phyloP scores from a whole-genome alignment of 495 filamentous ascomycete genomes.

The Hypoxylon intermedium region DNA sequence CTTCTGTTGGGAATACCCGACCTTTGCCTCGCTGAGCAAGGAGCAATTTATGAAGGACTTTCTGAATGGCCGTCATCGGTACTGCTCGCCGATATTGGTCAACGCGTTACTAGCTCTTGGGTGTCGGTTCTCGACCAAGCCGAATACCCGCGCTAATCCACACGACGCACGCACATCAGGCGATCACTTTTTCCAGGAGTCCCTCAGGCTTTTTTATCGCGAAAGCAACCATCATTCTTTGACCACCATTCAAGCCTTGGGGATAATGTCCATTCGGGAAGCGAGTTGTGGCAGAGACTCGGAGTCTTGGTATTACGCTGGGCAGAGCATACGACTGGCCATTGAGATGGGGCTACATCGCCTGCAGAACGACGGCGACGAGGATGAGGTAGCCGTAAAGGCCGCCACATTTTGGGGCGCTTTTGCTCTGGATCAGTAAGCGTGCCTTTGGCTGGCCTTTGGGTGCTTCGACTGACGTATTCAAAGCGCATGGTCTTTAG shows the following conservation, averaged over 20 bases:
- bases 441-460: constrained; percentile 7
- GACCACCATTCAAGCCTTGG: constrained; percentile 80
- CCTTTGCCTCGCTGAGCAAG: constrained; percentile 73
- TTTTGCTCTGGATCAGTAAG: constrained; percentile 74
- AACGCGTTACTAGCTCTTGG: constrained; percentile 77
- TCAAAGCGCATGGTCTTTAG: constrained; percentile 67
- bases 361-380: constrained; percentile 49
- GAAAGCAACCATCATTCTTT: constrained; percentile 65
- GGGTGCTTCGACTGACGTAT: constrained; percentile 36
- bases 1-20: constrained; percentile 84
- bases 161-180: constrained; percentile 69
- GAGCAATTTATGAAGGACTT: constrained; percentile 76
- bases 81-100: constrained; percentile 76
- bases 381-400: constrained; percentile 66
- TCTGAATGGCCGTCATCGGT: constrained; percentile 58
- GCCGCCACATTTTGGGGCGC: constrained; percentile 76
- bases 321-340: constrained; percentile 69
- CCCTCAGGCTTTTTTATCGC: constrained; percentile 64
- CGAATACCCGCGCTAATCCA: constrained; percentile 66
- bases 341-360: constrained; percentile 71
- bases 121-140: constrained; percentile 74
- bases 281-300: constrained; percentile 69
- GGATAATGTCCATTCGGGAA: constrained; percentile 74
- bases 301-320: constrained; percentile 71
- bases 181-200: constrained; percentile 75